Percentiles rank a stretch among this genome's conserved stretches.
Conservation (phyloP, 768 basidiomycete species). For the Hemileccinum impolitum region DNA sequence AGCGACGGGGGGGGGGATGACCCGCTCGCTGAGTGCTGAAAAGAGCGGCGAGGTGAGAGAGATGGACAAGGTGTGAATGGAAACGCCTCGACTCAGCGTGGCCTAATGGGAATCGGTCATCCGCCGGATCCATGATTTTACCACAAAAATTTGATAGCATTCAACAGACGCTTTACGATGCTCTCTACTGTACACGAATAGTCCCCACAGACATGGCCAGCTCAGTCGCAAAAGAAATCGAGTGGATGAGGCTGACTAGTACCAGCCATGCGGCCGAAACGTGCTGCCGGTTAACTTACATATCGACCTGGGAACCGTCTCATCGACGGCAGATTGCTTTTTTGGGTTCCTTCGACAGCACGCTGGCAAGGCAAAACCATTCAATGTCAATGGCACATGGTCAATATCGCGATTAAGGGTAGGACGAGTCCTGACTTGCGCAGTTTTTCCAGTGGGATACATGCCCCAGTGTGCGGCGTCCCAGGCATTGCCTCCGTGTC, state of each 20-base stretch:
- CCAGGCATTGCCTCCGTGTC: too few relatives aligned
- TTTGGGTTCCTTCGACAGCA: background rate
- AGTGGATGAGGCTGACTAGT: background rate
- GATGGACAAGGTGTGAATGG: constrained; percentile 10
- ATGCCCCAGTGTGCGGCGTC: too few relatives aligned
- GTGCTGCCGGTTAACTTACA: background rate
- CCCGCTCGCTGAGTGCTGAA: constrained; percentile 9
- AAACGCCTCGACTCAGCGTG: background rate
- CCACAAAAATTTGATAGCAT: background rate
- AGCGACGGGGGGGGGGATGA: background rate
- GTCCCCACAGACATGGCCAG: background rate
- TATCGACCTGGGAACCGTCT: constrained; percentile 5
- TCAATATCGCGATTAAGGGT: too few relatives aligned
- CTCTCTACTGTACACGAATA: constrained; percentile 2
- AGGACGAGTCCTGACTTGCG: too few relatives aligned
- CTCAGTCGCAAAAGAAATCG: background rate
- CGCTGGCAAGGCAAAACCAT: too few relatives aligned
- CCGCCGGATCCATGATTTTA: constrained; percentile 1
- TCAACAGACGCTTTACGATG: background rate
- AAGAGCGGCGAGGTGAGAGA: constrained; percentile 18
- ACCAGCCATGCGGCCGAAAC: constrained; percentile 12
- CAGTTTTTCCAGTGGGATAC: too few relatives aligned
- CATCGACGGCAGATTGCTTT: background rate
- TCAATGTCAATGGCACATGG: too few relatives aligned
- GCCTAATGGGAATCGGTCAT: constrained; percentile 14